Percentiles rank a stretch among this genome's conserved stretches.
phyloP scores from a whole-genome alignment of 768 basidiomycete species.

The Trametes coccinea region DNA sequence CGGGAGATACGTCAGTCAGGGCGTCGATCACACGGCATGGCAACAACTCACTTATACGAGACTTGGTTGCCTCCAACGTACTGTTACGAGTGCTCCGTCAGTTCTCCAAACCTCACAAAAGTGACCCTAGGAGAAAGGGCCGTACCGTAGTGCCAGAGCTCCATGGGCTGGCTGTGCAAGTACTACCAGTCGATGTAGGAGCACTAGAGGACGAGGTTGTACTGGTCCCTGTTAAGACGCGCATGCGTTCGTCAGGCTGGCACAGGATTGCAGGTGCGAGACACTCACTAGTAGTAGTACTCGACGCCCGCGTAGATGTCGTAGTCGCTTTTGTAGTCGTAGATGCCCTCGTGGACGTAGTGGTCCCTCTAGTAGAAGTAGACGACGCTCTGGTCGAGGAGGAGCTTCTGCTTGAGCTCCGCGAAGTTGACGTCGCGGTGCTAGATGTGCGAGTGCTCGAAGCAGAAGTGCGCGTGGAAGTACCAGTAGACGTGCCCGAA shows the following conservation, averaged over 20 bases:
- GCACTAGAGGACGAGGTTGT: slow-evolving; percentile 4
- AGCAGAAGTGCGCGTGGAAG: not conserved
- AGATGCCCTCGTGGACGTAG: not conserved
- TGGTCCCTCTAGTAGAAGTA: not conserved
- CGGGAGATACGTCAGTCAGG: slow-evolving; percentile 5
- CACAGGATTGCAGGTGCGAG: not conserved
- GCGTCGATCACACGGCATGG: not conserved
- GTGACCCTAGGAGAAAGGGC: not conserved
- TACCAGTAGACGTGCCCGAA: not conserved
- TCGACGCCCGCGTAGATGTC: not conserved
- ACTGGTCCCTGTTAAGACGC: not conserved
- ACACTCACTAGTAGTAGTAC: not conserved
- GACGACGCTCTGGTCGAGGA: not conserved
- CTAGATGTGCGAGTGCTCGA: not conserved
- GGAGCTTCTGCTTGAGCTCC: not conserved
- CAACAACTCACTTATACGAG: slow-evolving; percentile 4
- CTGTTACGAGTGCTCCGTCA: not conserved
- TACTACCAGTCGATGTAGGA: slow-evolving; percentile 20
- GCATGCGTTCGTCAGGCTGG: not conserved
- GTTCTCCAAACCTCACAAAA: not conserved
- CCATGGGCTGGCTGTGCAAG: slow-evolving; percentile 25
- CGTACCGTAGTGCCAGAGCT: slow-evolving; percentile 27
- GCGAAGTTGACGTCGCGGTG: not conserved
- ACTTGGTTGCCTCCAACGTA: slow-evolving; percentile 31
- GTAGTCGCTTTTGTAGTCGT: not conserved